These are phyloP conservation scores for Plasmodium chabaudi DNA, from an alignment of 169 alveolate genomes.

Conservation along the genomic window DNA sequence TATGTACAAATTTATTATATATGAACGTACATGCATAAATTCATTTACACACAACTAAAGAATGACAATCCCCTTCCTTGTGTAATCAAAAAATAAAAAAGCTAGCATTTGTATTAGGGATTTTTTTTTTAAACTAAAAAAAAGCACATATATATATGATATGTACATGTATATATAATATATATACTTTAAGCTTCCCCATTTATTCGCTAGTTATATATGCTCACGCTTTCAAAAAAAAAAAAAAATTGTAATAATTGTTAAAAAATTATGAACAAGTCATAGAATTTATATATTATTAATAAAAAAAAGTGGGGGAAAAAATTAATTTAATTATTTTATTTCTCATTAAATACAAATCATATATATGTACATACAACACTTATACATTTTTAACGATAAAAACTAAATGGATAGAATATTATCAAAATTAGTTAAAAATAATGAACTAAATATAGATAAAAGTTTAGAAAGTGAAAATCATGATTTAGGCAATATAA, in stretches of 20 bases:
- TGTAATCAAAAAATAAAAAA: no score
- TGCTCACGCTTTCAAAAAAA: constrained; percentile 14
- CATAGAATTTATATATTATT: constrained; percentile 11
- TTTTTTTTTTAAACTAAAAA: no score
- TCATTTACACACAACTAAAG: no score
- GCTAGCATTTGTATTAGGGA: no score
- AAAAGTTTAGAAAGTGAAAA: constrained; percentile 40
- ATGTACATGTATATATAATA: no score
- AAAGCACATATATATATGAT: no score
- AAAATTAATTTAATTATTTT: not conserved
- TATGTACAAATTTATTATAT: no score
- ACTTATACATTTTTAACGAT: no score
- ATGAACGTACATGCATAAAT: no score
- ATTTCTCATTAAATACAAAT: not conserved
- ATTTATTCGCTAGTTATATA: not conserved
- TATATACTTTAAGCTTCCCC: no score
- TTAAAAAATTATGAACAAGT: constrained; percentile 22
- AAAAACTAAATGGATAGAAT: constrained; percentile 47
- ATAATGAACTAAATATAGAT: constrained; percentile 37
- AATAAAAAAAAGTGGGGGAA: constrained; percentile 13
- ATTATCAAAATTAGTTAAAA: constrained; percentile 47
- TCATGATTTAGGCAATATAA: constrained; percentile 20
- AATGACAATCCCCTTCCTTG: no score
- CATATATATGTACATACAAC: constrained; percentile 1
- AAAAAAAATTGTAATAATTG: not conserved